Conservation (phyloP, 768 basidiomycete species). For the Trametopsis cervina region DNA sequence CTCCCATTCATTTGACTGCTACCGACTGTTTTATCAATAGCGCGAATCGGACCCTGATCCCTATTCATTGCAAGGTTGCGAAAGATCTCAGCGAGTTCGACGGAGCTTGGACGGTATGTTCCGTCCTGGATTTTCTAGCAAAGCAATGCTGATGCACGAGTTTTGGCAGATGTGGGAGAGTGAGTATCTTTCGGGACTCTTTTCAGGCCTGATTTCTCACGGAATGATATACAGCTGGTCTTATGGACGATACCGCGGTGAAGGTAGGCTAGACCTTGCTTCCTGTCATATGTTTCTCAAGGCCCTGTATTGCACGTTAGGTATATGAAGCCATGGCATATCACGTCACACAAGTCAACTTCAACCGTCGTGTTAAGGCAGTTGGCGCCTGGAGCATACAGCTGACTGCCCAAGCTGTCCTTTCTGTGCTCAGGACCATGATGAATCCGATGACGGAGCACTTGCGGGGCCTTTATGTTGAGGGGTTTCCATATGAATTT, state of each 20-base stretch:
- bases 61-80: conserved; percentile 85
- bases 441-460: conserved; percentile 55
- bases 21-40: conserved; percentile 32
- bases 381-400: conserved; percentile 95
- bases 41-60: conserved; percentile 88
- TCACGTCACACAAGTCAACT: conserved; percentile 87
- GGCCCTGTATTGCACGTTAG: conserved; percentile 26
- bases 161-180: conserved; percentile 82
- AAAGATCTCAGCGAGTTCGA: conserved; percentile 86
- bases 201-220: too few relatives aligned
- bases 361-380: conserved; percentile 82
- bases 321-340: conserved; percentile 90
- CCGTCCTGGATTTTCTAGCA: conserved; percentile 4
- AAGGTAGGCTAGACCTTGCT: conserved; percentile 60
- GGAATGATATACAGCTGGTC: too few relatives aligned
- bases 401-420: conserved; percentile 83
- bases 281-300: not conserved
- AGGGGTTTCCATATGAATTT: conserved; percentile 1
- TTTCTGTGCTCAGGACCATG: conserved; percentile 68
- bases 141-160: conserved; percentile 12
- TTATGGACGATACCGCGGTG: conserved; percentile 84
- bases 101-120: conserved; percentile 89
- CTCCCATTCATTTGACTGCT: conserved; percentile 10
- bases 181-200: too few relatives aligned
- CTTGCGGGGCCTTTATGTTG: conserved; percentile 25